These are phyloP conservation scores for Pleurotus sapidus DNA, from an alignment of 768 basidiomycete species.

Conservation along the genomic window DNA sequence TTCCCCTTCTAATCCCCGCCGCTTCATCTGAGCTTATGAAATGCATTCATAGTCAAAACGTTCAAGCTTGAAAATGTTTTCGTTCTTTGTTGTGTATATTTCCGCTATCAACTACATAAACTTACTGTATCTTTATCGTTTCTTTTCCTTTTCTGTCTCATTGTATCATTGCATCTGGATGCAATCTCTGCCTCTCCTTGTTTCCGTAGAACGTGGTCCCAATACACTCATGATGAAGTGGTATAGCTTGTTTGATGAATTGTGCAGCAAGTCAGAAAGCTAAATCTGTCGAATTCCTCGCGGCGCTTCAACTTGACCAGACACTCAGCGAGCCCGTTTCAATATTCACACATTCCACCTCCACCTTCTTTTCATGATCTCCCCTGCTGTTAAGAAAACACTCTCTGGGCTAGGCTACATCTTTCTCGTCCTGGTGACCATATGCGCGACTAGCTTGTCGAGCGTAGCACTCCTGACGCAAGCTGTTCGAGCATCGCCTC, in stretches of 20 bases:
- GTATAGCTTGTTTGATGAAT: background rate
- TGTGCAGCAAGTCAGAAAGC: background rate
- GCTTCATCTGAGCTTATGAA: background rate
- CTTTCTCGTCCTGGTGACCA: slow-evolving; percentile 45
- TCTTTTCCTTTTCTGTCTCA: slow-evolving; percentile 5
- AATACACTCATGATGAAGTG: background rate
- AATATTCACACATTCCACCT: background rate
- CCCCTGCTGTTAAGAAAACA: slow-evolving; percentile 43
- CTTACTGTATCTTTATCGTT: slow-evolving; percentile 1
- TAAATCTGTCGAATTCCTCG: background rate
- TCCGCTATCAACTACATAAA: background rate
- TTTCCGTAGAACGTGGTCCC: slow-evolving; percentile 3
- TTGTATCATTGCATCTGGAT: slow-evolving; percentile 8
- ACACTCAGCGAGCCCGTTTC: background rate
- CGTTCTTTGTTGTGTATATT: slow-evolving; percentile 13
- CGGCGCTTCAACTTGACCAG: background rate
- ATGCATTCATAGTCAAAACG: slow-evolving; percentile 35
- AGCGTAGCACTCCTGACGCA: slow-evolving; percentile 66
- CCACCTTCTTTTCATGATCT: slow-evolving; percentile 33
- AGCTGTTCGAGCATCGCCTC: slow-evolving; percentile 63
- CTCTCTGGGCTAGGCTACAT: slow-evolving; percentile 54
- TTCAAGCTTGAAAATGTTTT: slow-evolving; percentile 31
- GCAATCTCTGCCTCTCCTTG: slow-evolving; percentile 6
- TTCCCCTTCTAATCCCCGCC: background rate
- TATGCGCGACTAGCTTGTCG: slow-evolving; percentile 58